Evolutionary conservation across 129 eudicot genomes (phyloP), one percentile per base, ranked within the genome.

Genomic region (Dittrichia graveolens): DNA sequence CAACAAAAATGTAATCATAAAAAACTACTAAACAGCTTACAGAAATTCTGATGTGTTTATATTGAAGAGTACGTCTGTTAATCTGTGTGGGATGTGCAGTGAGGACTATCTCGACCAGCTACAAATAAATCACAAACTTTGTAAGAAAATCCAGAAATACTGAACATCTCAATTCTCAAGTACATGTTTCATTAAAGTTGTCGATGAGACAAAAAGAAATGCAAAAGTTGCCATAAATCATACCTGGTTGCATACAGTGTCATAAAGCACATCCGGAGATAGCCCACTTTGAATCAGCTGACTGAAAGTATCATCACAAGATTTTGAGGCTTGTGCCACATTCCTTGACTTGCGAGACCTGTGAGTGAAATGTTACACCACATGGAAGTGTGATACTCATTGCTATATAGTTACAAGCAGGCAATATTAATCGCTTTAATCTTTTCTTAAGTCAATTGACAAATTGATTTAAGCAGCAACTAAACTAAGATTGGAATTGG

Each of bases 41-140:
- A 48, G 98, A 90, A 72, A 93, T 84, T 79, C 95, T 84, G n/a
- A 90, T 83, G 78, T 90, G 95, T 59, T 93, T 93, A 74, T 87
- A 93, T 73, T 93, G 98, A 71, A 93, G 84, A 58, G 98, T 93
- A 60, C 98, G 92, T 19, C 98, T 77, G 76, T 93, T 93, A 39
- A 93, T 93, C 80, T 93, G 98, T 11, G 98, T 93, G 69, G 98
- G 98, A 78, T 93, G 98, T 68, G 98, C 98, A 69, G 98, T 93
- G 79, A 93, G 95, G 61, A 93, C 98, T 73, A 93, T 93, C 76
- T 93, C 98, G 59, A 93, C 96, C 69, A 49, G 92, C 98, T 93
- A 57, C 68, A 82, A 74, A 13, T 16, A 75, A 62, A 66, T 39
- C 18, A 79, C 46, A 54, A 71, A 35, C 5, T 76, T 65, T 69